Evolutionary conservation across 768 basidiomycete species (phyloP), one percentile per base, ranked within the genome.

Genomic region (Termitomyces sp.): DNA sequence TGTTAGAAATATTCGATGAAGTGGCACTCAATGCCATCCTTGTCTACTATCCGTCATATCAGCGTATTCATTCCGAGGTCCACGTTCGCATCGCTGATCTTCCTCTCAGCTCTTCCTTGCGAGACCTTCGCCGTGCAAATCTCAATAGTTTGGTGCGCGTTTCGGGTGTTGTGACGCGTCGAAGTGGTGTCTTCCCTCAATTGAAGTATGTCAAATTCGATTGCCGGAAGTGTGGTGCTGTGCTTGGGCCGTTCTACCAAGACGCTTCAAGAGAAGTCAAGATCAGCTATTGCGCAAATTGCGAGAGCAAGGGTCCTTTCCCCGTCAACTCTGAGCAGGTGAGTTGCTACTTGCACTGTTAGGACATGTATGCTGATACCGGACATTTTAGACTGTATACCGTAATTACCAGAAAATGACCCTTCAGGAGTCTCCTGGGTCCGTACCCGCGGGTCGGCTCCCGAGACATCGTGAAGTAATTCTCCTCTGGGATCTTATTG

Each of bases 321-420:
- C 81, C 86, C 0, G 91, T 99, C 66, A 99, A 98, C 70, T 96
- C 95, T 33, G 95, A 98, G 68, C 94, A 95, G 80, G 94, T 92
- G 58, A 37, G 78, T 45, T 24, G 20, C 14, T 34, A 22, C 16
- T 18, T n/a, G 10, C 4, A 12, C 18, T 33, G 27, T 33, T 10
- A 20, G 0, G 18, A 14, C 5, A 5, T 8, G 10, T 24, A n/a
- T 27, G 4, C 26, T 34, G 24, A 37, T 24, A 34, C 13, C 18
- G 26, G 13, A 14, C 12, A 12, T 33, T n/a, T n/a, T 12, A 98
- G 93, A 99, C 97, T 1, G 87, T 99, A 2, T 99, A 98, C 71
- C 84, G 97, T 55, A 99, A 99, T 72, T 98, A 97, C 70, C 97
- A 99, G 72, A 96, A 93, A 73, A 92, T 98, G 93, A 98, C 95